phyloP scores from a whole-genome alignment of 2,329 filamentous ascomycete genomes.

The Diaporthe citriasiana region DNA sequence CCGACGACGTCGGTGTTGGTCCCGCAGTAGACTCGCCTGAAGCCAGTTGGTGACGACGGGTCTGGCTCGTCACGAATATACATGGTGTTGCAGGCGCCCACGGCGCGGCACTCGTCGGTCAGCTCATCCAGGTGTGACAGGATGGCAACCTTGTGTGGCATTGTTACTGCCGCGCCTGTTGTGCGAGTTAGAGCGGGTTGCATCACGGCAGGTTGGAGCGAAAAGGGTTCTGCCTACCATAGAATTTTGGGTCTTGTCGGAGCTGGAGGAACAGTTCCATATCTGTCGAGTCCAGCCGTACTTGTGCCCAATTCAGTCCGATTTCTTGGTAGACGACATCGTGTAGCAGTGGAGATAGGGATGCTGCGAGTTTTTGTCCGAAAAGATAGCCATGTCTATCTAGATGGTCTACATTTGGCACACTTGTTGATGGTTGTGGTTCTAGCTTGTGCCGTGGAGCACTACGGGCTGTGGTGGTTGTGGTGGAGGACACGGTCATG shows the following conservation, averaged over 20 bases:
- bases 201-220: not conserved
- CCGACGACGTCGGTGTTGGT: conserved; percentile 88
- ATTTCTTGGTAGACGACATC: conserved; percentile 66
- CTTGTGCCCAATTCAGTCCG: conserved; percentile 65
- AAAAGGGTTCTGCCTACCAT: conserved; percentile 61
- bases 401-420: conserved; percentile 47
- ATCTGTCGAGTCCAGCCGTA: conserved; percentile 66
- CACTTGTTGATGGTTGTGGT: not conserved
- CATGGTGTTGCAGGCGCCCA: conserved; percentile 86
- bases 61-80: conserved; percentile 68
- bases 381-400: conserved; percentile 69
- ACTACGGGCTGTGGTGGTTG: conserved; percentile 9
- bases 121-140: conserved; percentile 80
- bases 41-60: conserved; percentile 48
- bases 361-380: conserved; percentile 68
- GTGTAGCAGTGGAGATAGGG: conserved; percentile 69
- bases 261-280: conserved; percentile 65
- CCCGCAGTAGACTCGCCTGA: conserved; percentile 71
- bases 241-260: conserved; percentile 70
- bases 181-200: not conserved
- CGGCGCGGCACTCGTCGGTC: conserved; percentile 78
- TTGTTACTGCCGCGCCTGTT: conserved; percentile 79
- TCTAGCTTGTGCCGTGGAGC: conserved; percentile 24
- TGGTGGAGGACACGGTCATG: conserved; percentile 36
- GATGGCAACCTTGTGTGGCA: conserved; percentile 87